These are phyloP conservation scores for Sabuloglossum arenarium DNA, from an alignment of 495 filamentous ascomycete genomes.

Conservation along the genomic window DNA sequence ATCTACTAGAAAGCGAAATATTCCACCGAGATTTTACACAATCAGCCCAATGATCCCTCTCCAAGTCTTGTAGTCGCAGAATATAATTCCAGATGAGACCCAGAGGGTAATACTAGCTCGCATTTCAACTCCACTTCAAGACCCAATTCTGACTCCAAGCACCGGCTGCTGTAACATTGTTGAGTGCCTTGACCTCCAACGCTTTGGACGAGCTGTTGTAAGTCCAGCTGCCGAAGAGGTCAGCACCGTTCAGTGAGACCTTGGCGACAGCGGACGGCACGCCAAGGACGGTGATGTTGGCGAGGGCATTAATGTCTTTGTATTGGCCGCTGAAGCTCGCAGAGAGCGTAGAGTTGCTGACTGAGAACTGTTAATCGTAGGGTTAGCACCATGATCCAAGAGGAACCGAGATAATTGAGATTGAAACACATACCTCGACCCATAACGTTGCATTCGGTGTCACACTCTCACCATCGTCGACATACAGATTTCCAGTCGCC, in stretches of 20 bases:
- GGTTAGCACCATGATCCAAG: background rate
- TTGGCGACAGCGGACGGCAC: constrained; percentile 20
- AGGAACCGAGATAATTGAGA: background rate
- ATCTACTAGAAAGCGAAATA: too few species aligned
- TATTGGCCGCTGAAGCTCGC: constrained; percentile 30
- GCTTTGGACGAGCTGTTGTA: constrained; percentile 27
- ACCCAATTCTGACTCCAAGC: constrained; percentile 38
- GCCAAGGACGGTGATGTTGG: constrained; percentile 49
- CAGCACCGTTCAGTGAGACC: constrained; percentile 30
- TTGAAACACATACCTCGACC: constrained; percentile 26
- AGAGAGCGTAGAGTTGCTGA: constrained; percentile 22
- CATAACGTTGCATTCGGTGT: constrained; percentile 31
- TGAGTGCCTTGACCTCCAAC: constrained; percentile 28
- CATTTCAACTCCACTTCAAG: constrained; percentile 28
- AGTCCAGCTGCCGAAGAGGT: constrained; percentile 21
- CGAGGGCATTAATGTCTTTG: constrained; percentile 36
- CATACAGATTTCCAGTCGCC: constrained; percentile 47
- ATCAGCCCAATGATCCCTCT: too few species aligned
- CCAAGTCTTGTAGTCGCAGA: too few species aligned
- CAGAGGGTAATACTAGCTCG: too few species aligned
- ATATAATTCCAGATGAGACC: too few species aligned
- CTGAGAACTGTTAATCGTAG: constrained; percentile 25
- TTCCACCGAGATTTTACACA: too few species aligned
- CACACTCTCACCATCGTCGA: constrained; percentile 70
- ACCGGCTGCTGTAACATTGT: constrained; percentile 26